These are phyloP conservation scores for Falciphora oryzae DNA, from an alignment of 2,329 filamentous ascomycete genomes.

Conservation along the genomic window DNA sequence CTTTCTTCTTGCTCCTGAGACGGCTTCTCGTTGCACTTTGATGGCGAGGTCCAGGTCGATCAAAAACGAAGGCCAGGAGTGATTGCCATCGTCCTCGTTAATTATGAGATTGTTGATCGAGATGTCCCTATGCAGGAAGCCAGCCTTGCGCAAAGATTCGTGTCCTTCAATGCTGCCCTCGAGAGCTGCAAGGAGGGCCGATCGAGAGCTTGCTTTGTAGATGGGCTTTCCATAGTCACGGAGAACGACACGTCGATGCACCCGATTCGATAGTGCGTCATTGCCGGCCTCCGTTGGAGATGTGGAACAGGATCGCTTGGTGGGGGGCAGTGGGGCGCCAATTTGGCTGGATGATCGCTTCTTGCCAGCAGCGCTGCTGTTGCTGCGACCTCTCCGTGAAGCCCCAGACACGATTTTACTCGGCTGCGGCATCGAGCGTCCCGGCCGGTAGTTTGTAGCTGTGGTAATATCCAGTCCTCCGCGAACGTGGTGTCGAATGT, in stretches of 20 bases:
- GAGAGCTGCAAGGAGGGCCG: too few relatives aligned
- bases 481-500: slow-evolving; percentile 28
- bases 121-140: too few relatives aligned
- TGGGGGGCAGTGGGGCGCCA: slow-evolving; percentile 13
- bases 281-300: too few relatives aligned
- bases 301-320: slow-evolving; percentile 24
- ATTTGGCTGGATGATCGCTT: slow-evolving; percentile 26
- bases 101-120: slow-evolving; percentile 39
- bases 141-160: too few relatives aligned
- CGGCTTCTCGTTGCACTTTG: slow-evolving; percentile 23
- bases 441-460: slow-evolving; percentile 26
- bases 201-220: too few relatives aligned
- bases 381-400: slow-evolving; percentile 19
- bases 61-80: slow-evolving; percentile 34
- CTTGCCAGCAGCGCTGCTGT: slow-evolving; percentile 16
- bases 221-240: too few relatives aligned
- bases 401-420: slow-evolving; percentile 12
- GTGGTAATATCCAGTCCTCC: slow-evolving; percentile 27
- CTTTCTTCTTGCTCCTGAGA: slow-evolving; percentile 34
- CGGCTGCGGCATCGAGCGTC: slow-evolving; percentile 11
- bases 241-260: slow-evolving; percentile 36
- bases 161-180: too few relatives aligned
- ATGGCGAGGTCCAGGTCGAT: slow-evolving; percentile 35
- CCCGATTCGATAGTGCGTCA: slow-evolving; percentile 25
- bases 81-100: slow-evolving; percentile 33